Percentiles rank a stretch among this genome's conserved stretches.
phyloP scores from a whole-genome alignment of 306 rosid genomes.

The Amphicarpaea edgeworthii region DNA sequence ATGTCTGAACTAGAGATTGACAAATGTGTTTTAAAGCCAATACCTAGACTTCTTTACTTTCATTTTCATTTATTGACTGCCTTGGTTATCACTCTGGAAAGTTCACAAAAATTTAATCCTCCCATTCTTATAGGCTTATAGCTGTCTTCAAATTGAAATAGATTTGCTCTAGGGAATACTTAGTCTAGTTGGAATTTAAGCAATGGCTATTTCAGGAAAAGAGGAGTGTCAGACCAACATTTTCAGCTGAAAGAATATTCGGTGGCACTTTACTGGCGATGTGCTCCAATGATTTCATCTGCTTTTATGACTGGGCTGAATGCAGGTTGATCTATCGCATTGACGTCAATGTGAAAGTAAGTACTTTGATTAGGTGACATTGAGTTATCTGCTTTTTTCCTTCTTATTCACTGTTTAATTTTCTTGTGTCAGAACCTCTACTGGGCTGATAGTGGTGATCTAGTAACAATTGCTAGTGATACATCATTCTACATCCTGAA shows the following conservation, averaged over 20 bases:
- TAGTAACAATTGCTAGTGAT: slow-evolving; percentile 89
- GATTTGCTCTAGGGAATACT: not conserved
- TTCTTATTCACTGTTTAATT: slow-evolving; percentile 26
- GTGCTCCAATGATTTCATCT: slow-evolving; percentile 98
- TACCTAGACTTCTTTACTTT: slow-evolving; percentile 19
- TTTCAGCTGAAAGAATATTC: slow-evolving; percentile 84
- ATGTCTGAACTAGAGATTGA: slow-evolving; percentile 33
- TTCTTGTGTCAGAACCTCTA: slow-evolving; percentile 75
- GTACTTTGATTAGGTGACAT: slow-evolving; percentile 47
- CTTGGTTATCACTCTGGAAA: slow-evolving; percentile 32
- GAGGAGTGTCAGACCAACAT: slow-evolving; percentile 92
- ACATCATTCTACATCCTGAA: slow-evolving; percentile 94
- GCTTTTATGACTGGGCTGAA: slow-evolving; percentile 98
- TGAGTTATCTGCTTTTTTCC: slow-evolving; percentile 28
- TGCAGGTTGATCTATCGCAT: slow-evolving; percentile 95
- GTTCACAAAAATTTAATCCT: slow-evolving; percentile 3
- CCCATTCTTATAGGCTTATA: slow-evolving; percentile 24
- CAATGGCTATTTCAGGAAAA: slow-evolving; percentile 72
- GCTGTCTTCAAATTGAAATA: slow-evolving; percentile 2
- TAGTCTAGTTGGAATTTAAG: slow-evolving; percentile 40
- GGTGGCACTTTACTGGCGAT: slow-evolving; percentile 93
- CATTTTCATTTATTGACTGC: slow-evolving; percentile 24
- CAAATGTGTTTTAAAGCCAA: slow-evolving; percentile 21
- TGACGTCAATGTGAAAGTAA: slow-evolving; percentile 93
- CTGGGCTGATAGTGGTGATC: slow-evolving; percentile 99